Conservation (phyloP, 192 early-diverging fungal genomes). For the Jimgerdemannia flammicorona region DNA sequence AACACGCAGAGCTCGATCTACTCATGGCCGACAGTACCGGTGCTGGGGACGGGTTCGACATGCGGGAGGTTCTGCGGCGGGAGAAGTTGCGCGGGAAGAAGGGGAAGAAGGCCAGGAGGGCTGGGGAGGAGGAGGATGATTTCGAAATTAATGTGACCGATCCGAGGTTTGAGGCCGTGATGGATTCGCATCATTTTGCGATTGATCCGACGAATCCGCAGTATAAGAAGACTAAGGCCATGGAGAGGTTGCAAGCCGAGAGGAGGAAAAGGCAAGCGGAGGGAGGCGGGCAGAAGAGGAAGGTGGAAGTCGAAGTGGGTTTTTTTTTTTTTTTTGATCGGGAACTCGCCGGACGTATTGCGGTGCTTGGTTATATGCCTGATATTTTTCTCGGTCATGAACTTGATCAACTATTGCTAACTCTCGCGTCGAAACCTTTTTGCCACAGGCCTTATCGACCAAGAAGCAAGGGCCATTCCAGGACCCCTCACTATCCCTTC, state of each 20-base stretch:
- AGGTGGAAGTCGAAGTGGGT: constrained; percentile 13
- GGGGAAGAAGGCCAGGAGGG: constrained; percentile 45
- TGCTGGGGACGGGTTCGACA: constrained; percentile 76
- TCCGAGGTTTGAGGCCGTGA: constrained; percentile 78
- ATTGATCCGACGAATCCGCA: constrained; percentile 95
- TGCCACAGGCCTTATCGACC: neutral
- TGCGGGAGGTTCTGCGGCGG: constrained; percentile 79
- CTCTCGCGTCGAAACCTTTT: neutral
- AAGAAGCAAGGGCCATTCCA: constrained; percentile 15
- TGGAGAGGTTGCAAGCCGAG: constrained; percentile 66
- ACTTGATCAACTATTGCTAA: neutral
- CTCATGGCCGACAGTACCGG: constrained; percentile 68
- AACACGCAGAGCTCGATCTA: constrained; percentile 81
- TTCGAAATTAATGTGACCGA: constrained; percentile 87
- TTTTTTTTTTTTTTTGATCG: constrained; percentile 16
- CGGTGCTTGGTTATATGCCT: constrained; percentile 5
- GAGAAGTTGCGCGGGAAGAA: constrained; percentile 63
- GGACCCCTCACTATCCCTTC: constrained; percentile 41
- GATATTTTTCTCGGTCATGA: constrained; percentile 19
- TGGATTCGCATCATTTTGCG: constrained; percentile 84
- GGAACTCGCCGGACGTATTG: constrained; percentile 11
- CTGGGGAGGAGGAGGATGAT: constrained; percentile 60
- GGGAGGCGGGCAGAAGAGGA: constrained; percentile 21
- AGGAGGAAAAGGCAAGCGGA: constrained; percentile 22
- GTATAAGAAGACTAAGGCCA: constrained; percentile 83